These are phyloP conservation scores for Leptodontidium sp. DNA, from an alignment of 2,329 filamentous ascomycete genomes.

Conservation along the genomic window DNA sequence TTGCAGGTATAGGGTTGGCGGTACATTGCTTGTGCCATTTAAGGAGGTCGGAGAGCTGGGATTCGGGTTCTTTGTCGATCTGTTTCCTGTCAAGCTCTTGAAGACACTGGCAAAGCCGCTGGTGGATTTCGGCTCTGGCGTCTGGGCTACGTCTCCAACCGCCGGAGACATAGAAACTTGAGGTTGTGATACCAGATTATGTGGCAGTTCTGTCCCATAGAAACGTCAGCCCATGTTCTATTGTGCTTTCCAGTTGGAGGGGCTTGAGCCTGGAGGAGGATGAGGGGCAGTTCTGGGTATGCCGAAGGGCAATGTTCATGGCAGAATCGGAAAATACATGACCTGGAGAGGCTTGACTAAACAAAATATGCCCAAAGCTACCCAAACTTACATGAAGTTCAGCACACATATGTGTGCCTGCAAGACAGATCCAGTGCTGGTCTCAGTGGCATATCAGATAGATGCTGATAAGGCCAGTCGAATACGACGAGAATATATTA, in stretches of 20 bases:
- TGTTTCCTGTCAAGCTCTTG: conserved; percentile 65
- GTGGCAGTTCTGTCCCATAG: neutral
- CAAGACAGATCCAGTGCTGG: conserved; percentile 17
- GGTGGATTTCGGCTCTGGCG: conserved; percentile 62
- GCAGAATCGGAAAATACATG: neutral
- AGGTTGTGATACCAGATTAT: conserved; percentile 12
- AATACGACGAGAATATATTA: neutral
- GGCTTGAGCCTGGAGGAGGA: neutral
- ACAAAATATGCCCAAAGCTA: neutral
- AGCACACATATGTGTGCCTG: conserved; percentile 25
- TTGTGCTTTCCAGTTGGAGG: neutral
- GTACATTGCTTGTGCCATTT: conserved; percentile 51
- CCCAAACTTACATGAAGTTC: conserved; percentile 21
- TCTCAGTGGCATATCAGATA: conserved; percentile 25
- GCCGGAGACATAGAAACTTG: conserved; percentile 64
- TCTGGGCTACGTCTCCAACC: conserved; percentile 63
- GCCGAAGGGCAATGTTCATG: neutral
- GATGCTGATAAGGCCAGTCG: conserved; percentile 9
- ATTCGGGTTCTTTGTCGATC: conserved; percentile 59
- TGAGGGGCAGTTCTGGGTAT: neutral
- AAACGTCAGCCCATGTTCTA: neutral
- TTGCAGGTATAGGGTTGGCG: conserved; percentile 48
- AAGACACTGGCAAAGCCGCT: conserved; percentile 70
- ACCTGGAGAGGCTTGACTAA: neutral
- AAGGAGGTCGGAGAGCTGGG: conserved; percentile 49